A percentile compares a stretch with the other conserved stretches of the same genome.
Evolutionary conservation across 2,329 filamentous ascomycete genomes (phyloP).

Genomic region (Ophiocordyceps robertsii): DNA sequence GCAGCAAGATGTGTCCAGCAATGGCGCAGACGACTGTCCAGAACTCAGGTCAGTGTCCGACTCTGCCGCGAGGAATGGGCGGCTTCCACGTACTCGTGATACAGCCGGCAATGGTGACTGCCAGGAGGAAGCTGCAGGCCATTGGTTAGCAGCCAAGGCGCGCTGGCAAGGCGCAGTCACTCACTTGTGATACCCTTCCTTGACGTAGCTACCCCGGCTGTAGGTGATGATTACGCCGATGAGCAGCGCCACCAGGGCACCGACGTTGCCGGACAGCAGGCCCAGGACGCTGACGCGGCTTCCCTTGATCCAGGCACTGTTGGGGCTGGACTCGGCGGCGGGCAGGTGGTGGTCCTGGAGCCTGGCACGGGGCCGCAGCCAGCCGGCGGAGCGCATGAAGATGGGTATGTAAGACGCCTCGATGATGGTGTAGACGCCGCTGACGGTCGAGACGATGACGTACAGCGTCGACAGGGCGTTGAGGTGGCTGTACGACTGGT

Average conservation of each 20-base stretch:
- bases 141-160: background rate
- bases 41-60: background rate
- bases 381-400: slow-evolving; percentile 9
- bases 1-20: slow-evolving; percentile 7
- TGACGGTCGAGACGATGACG: slow-evolving; percentile 6
- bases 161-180: background rate
- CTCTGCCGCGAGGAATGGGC: background rate
- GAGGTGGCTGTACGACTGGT: slow-evolving; percentile 5
- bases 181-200: slow-evolving; percentile 8
- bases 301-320: slow-evolving; percentile 5
- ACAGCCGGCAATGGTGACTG: slow-evolving; percentile 7
- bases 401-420: slow-evolving; percentile 9
- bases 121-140: slow-evolving; percentile 5
- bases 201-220: slow-evolving; percentile 5
- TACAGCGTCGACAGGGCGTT: slow-evolving; percentile 6
- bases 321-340: background rate
- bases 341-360: background rate
- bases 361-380: slow-evolving; percentile 1
- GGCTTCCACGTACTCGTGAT: slow-evolving; percentile 5
- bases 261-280: slow-evolving; percentile 6
- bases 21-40: slow-evolving; percentile 4
- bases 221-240: slow-evolving; percentile 9
- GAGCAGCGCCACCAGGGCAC: slow-evolving; percentile 7
- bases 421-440: slow-evolving; percentile 7
- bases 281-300: slow-evolving; percentile 8